These are phyloP conservation scores for Stylonectria norvegica DNA, from an alignment of 2,329 filamentous ascomycete species.

Conservation along the genomic window DNA sequence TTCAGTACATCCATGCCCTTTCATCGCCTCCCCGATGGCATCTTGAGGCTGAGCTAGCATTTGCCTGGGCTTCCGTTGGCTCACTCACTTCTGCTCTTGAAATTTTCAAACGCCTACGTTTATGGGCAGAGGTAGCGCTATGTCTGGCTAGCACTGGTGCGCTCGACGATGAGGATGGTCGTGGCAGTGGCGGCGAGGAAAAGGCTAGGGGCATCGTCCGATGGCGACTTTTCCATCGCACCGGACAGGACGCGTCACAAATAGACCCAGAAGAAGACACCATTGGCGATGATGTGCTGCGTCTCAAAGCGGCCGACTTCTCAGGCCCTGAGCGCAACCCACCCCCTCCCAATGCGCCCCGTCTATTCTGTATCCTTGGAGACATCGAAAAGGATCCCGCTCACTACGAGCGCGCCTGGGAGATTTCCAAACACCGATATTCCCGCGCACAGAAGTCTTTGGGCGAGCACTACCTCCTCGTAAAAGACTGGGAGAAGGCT, in stretches of 20 bases:
- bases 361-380: constrained; percentile 89
- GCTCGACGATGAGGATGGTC: constrained; percentile 55
- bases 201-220: constrained; percentile 76
- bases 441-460: constrained; percentile 84
- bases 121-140: constrained; percentile 93
- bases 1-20: constrained; percentile 81
- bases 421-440: constrained; percentile 75
- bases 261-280: constrained; percentile 50
- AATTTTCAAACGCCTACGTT: constrained; percentile 87
- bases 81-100: constrained; percentile 87
- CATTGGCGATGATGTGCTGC: constrained; percentile 47
- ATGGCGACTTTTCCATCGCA: constrained; percentile 72
- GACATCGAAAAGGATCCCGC: constrained; percentile 74
- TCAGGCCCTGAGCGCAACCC: constrained; percentile 64
- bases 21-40: constrained; percentile 88
- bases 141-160: constrained; percentile 67
- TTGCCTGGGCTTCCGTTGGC: constrained; percentile 86
- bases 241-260: constrained; percentile 31
- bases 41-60: constrained; percentile 86
- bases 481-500: constrained; percentile 65
- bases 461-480: constrained; percentile 70
- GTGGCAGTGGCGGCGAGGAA: constrained; percentile 63
- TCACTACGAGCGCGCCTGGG: constrained; percentile 85
- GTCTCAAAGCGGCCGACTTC: constrained; percentile 52
- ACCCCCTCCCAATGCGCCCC: constrained; percentile 75